Evolutionary conservation across 2,329 filamentous ascomycete species (phyloP), one percentile per base, ranked within the genome.

Genomic region (Raffaelea arxii): DNA sequence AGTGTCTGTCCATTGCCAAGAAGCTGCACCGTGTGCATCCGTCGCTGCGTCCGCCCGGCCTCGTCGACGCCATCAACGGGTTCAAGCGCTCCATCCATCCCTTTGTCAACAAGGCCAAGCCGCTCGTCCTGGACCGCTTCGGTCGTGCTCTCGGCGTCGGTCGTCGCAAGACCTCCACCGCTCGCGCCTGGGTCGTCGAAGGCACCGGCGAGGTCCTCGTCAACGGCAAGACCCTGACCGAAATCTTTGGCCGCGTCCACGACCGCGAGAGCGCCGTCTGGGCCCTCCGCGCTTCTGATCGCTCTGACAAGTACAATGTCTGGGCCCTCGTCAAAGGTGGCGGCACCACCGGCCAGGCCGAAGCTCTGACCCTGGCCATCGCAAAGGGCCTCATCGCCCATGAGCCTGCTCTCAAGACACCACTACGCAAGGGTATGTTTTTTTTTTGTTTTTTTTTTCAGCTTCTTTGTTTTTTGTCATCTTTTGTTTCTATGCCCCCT

Each of bases 301-400:
- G 92, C 53, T 67, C 94, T 53, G 89, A 95, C 72, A 97, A 96
- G 66, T 98, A 98, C 72, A 98, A 98, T 59, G 80, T 96, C 4
- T 98, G 88, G 82, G 90, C 83, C 45, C 67, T 86, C 43, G 86
- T 89, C 3, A 74, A 77, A 49, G 92, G 92, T 47, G 92, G 92
- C 54, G 92, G 92, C 56, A 84, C 86, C 41, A 98, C 92, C 43
- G 92, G 92, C 3, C 94, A 98, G 67, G 91, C 92, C 7, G 92
- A 98, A 67, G 90, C 92, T 27, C 77, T 97, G 58, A 94, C 91
- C 37, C 67, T 98, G 66, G 92, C 87, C 19, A 77, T 97, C 61
- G 85, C 86, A 47, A 92, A 91, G 65, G 91, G 86, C 21, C 69
- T 98, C 62, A 63, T 94, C 63, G 82, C 86, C 53, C 92, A 98